Percentiles rank a stretch among this genome's conserved stretches.
phyloP scores from a whole-genome alignment of 495 filamentous ascomycete genomes.

The Xylaria telfairii region DNA sequence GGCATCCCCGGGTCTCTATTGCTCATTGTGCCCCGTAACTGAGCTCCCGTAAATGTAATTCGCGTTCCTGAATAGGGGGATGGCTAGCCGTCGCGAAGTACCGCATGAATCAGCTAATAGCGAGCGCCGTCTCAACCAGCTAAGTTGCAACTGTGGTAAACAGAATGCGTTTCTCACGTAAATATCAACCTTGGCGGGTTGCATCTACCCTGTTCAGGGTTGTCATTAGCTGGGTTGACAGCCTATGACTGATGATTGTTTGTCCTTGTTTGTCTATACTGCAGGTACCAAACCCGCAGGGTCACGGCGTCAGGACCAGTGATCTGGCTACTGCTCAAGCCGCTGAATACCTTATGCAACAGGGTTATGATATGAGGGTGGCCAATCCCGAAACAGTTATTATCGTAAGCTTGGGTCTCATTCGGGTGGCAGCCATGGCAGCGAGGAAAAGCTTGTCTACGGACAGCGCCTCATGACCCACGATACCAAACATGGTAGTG shows the following conservation, averaged over 20 bases:
- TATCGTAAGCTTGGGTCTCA: background rate
- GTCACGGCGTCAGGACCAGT: slow-evolving; percentile 65
- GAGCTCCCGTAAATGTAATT: background rate
- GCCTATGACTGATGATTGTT: slow-evolving; percentile 73
- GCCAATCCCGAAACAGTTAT: background rate
- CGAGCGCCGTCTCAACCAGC: slow-evolving; percentile 73
- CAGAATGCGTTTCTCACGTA: slow-evolving; percentile 75
- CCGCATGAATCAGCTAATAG: slow-evolving; percentile 77
- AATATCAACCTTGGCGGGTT: slow-evolving; percentile 75
- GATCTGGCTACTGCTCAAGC: slow-evolving; percentile 82
- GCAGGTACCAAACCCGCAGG: slow-evolving; percentile 73
- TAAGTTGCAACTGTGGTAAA: slow-evolving; percentile 81
- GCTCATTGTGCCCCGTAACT: background rate
- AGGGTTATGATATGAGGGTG: background rate
- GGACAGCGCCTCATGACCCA: background rate
- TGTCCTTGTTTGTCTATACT: slow-evolving; percentile 60
- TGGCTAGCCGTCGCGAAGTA: slow-evolving; percentile 73
- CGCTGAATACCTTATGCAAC: slow-evolving; percentile 63
- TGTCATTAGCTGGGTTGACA: slow-evolving; percentile 70
- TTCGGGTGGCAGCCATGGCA: background rate
- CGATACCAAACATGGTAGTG: background rate
- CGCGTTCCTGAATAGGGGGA: background rate
- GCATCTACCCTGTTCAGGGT: slow-evolving; percentile 75
- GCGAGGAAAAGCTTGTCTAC: background rate
- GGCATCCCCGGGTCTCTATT: slow-evolving; percentile 33